Evolutionary conservation across 2,329 filamentous ascomycete species (phyloP), one percentile per base, ranked within the genome.

Genomic region (Pseudogymnoascus sp.): DNA sequence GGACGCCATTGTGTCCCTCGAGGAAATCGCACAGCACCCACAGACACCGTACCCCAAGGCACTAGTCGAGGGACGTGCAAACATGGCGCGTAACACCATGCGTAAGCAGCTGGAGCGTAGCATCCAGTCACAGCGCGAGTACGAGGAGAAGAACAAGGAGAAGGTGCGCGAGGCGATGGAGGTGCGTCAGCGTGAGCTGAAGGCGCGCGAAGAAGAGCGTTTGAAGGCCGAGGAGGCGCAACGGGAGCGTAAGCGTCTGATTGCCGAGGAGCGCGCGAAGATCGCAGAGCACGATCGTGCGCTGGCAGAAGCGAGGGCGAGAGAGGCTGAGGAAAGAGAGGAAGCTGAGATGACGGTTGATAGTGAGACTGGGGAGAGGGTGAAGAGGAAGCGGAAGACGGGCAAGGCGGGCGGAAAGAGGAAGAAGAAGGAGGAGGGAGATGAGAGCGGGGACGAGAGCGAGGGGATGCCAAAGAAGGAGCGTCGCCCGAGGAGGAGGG

Each of bases 11-110:
- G 85, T 88, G 66, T 79, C 83, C 5, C 76, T 88, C 0, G 84
- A 87, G 65, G 82, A 82, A 64, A 86, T 87, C 65, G 84, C 85
- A 3, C 75, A 78, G 33, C 79, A 84, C 63, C 82, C 84, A 1
- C 79, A 84, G 63, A 84, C 94, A 3, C 95, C 94, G 0, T 99
- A 97, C 74, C 94, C 93, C 5, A 88, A 90, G 68, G 83, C 88
- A 63, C 91, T 97, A 68, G 84, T 99, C 36, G 93, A 97, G 73
- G 90, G 95, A 75, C 91, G 95, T 71, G 93, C 94, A 44, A 96
- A 90, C 79, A 99, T 99, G 94, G 92, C 91, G 66, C 87, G 89
- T 64, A 96, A 97, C 73, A 99, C 95, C 0, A 90, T 96, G 77
- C 88, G 90, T 66, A 92, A 90, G 69, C 93, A 99, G 73, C 83